A percentile compares a stretch with the other conserved stretches of the same genome.
These are phyloP conservation scores for Porodaedalea pini DNA, from an alignment of 1,284 basidiomycete species.

Conservation along the genomic window DNA sequence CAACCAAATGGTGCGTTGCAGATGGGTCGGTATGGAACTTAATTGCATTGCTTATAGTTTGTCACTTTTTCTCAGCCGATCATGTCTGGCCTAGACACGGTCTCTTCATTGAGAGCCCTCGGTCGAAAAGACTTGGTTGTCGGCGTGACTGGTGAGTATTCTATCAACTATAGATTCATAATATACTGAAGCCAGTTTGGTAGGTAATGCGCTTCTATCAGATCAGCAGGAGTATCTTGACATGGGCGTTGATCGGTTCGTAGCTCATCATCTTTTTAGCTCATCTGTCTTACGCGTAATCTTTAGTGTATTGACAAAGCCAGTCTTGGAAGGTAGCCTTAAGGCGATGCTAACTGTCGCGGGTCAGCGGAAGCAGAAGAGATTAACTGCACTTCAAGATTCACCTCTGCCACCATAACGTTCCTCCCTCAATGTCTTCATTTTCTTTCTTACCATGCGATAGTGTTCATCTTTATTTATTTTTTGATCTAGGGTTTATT, in stretches of 20 bases:
- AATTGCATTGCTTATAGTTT: background rate
- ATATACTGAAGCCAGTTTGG: background rate
- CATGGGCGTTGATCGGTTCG: conserved; percentile 21
- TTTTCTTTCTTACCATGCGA: too few species aligned
- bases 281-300: background rate
- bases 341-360: conserved; percentile 19
- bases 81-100: conserved; percentile 23
- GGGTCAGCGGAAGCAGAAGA: conserved; percentile 9
- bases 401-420: background rate
- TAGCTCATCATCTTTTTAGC: background rate
- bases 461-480: too few species aligned
- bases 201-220: conserved; percentile 23
- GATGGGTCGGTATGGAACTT: background rate
- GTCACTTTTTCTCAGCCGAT: conserved; percentile 18
- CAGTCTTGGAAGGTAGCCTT: conserved; percentile 22
- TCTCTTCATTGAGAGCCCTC: conserved; percentile 18
- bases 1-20: conserved; percentile 34
- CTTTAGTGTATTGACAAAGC: conserved; percentile 22
- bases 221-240: conserved; percentile 25
- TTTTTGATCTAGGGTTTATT: too few species aligned
- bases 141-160: conserved; percentile 19
- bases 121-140: conserved; percentile 22
- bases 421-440: too few species aligned
- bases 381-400: background rate
- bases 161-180: background rate